phyloP scores from a whole-genome alignment of 2,329 filamentous ascomycete species.

The Fusarium sterilihyphosum region DNA sequence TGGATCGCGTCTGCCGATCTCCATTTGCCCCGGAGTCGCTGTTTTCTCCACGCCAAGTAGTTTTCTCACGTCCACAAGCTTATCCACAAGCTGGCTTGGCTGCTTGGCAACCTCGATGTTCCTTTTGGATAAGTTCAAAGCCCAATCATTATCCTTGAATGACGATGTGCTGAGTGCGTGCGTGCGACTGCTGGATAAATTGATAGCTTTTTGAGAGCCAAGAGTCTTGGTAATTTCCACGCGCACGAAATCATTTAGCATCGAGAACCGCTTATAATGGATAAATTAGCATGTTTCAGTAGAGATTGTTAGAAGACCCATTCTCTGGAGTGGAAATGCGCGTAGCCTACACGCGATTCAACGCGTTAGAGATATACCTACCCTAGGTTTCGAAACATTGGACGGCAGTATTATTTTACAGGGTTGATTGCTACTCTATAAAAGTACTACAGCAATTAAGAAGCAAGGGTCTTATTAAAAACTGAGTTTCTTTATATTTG shows the following conservation, averaged over 20 bases:
- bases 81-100: not conserved
- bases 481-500: rapidly evolving
- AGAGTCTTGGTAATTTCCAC: not conserved
- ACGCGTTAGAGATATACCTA: not conserved
- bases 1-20: not conserved
- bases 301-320: not conserved
- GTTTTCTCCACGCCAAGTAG: slow-evolving; percentile 5
- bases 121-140: not conserved
- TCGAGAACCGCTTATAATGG: not conserved
- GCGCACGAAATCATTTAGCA: too few relatives aligned
- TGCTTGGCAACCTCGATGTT: not conserved
- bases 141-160: not conserved
- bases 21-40: not conserved
- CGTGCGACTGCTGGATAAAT: not conserved
- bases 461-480: rapidly evolving
- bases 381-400: rapidly evolving
- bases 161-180: not conserved
- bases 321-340: not conserved
- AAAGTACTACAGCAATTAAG: rapidly evolving
- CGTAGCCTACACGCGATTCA: rapidly evolving
- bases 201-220: not conserved
- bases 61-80: not conserved
- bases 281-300: not conserved
- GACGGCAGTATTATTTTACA: too few relatives aligned
- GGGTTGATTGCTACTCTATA: rapidly evolving